Percentiles rank a stretch among this genome's conserved stretches.
Evolutionary conservation across 345 rosid species (phyloP).

Genomic region (Carallia pectinifolia): DNA sequence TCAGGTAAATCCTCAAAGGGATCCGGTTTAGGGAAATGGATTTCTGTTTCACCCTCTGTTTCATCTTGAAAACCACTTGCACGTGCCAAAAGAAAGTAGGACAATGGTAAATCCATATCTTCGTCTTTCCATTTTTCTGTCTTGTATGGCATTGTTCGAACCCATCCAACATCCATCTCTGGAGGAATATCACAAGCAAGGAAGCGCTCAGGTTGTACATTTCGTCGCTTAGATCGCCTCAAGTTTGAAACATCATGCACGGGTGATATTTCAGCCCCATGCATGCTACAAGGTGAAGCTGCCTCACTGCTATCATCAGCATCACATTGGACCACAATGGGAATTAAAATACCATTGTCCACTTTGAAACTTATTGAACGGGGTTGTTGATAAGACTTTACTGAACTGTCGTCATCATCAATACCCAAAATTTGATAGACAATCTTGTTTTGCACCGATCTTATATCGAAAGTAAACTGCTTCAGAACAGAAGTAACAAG

Average conservation of each 20-base stretch:
- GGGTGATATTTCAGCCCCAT: conserved; percentile 21
- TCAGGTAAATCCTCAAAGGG: conserved; percentile 13
- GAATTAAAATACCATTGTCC: conserved; percentile 43
- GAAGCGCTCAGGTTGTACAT: conserved; percentile 64
- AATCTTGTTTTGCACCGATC: conserved; percentile 54
- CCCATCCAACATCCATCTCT: conserved; percentile 42
- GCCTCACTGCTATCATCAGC: conserved; percentile 27
- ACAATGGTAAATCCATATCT: conserved; percentile 57
- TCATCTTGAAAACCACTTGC: conserved; percentile 19
- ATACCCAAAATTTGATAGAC: conserved; percentile 50
- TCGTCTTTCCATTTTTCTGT: conserved; percentile 42
- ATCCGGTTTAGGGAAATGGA: conserved; percentile 13
- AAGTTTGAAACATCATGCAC: conserved; percentile 43
- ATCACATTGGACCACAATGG: conserved; percentile 38
- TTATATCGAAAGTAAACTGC: conserved; percentile 46
- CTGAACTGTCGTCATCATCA: conserved; percentile 29
- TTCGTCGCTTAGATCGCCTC: conserved; percentile 74
- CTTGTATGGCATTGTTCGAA: conserved; percentile 44
- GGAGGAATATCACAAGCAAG: conserved; percentile 37
- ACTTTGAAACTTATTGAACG: conserved; percentile 47
- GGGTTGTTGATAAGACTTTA: conserved; percentile 21
- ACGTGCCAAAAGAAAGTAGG: conserved; percentile 34
- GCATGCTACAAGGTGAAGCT: conserved; percentile 16
- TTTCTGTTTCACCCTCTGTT: conserved; percentile 21
- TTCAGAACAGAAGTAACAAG: conserved; percentile 64